Evolutionary conservation across 2,329 filamentous ascomycete species (phyloP), one percentile per base, ranked within the genome.

Genomic region (Fusarium pininemorale): DNA sequence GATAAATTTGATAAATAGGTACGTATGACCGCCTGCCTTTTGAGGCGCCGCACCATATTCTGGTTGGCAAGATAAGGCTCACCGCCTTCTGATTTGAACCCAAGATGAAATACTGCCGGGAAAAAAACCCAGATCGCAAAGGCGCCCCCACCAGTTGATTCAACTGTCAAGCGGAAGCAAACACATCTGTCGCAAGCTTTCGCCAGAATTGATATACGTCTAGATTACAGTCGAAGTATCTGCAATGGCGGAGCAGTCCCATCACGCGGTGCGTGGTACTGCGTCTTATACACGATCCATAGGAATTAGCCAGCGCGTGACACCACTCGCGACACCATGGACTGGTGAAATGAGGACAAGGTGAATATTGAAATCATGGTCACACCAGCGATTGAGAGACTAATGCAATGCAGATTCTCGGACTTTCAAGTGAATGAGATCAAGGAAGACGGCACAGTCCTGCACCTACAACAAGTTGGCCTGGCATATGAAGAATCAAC

Each of bases 401-500:
- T 79, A 42, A 80, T 56, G 18, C 11, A 11, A 13, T 22, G 13
- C 56, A 90, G 94, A 75, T 98, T 95, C 82, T 96, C 95, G 8
- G 95, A 98, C 81, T 98, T 98, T 78, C 86, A 96, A 76, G 95
- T 98, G 77, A 95, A 97, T 79, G 95, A 98, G 82, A 96, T 98
- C 71, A 85, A 89, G 26, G 90, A 91, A 37, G 89, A 92, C 78
- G 95, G 95, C 22, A 83, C 90, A 61, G 93, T 97, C 20, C 82
- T 96, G 59, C 94, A 96, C 81, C 85, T 98, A 55, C 86, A 82
- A 65, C 88, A 86, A 60, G 82, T 88, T 24, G 82, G 81, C 22
- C 50, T 81, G 13, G 58, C 54, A 47, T 69, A 72, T 42, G 65
- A 78, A 45, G 74, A 75, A 41, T 24, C 58, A 60, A 57, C 69